Evolutionary conservation across 2,329 filamentous ascomycete genomes (phyloP).

Genomic region (Dothistroma pini): DNA sequence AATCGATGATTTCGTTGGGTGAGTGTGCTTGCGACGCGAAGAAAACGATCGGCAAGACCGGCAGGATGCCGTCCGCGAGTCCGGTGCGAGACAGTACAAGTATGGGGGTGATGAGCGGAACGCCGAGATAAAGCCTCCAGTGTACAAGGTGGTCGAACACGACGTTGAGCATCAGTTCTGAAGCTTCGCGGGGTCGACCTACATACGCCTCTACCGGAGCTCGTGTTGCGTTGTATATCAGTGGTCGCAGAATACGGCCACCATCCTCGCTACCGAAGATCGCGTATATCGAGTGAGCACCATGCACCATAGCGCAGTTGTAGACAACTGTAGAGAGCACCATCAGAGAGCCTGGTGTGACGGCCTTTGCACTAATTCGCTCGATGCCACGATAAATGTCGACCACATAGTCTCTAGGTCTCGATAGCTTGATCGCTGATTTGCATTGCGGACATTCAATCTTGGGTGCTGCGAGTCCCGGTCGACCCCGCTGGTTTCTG

Average conservation of each 20-base stretch:
- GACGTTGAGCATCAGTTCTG: slow-evolving; percentile 15
- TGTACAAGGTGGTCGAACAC: slow-evolving; percentile 35
- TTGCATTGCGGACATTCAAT: slow-evolving; percentile 90
- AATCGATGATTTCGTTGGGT: slow-evolving; percentile 44
- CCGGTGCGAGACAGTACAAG: slow-evolving; percentile 65
- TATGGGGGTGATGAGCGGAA: slow-evolving; percentile 65
- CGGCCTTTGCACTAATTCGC: slow-evolving; percentile 54
- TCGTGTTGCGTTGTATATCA: slow-evolving; percentile 24
- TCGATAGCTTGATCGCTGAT: slow-evolving; percentile 68
- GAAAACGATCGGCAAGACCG: slow-evolving; percentile 60
- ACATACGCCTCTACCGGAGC: slow-evolving; percentile 26
- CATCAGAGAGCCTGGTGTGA: slow-evolving; percentile 62
- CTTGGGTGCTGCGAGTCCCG: slow-evolving; percentile 51
- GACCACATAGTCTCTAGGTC: slow-evolving; percentile 70
- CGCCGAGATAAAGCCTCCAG: slow-evolving; percentile 55
- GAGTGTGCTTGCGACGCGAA: slow-evolving; percentile 53
- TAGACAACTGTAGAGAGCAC: slow-evolving; percentile 41
- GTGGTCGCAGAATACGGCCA: slow-evolving; percentile 49
- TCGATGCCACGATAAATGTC: slow-evolving; percentile 60
- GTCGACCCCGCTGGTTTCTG: slow-evolving; percentile 46
- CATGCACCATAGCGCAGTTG: slow-evolving; percentile 41
- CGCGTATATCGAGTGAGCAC: slow-evolving; percentile 60
- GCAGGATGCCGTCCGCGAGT: slow-evolving; percentile 60
- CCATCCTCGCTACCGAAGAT: slow-evolving; percentile 64
- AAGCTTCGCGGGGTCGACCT: slow-evolving; percentile 14